phyloP scores from a whole-genome alignment of 371 early-diverging fungal genomes.

The Mortierella sp. region DNA sequence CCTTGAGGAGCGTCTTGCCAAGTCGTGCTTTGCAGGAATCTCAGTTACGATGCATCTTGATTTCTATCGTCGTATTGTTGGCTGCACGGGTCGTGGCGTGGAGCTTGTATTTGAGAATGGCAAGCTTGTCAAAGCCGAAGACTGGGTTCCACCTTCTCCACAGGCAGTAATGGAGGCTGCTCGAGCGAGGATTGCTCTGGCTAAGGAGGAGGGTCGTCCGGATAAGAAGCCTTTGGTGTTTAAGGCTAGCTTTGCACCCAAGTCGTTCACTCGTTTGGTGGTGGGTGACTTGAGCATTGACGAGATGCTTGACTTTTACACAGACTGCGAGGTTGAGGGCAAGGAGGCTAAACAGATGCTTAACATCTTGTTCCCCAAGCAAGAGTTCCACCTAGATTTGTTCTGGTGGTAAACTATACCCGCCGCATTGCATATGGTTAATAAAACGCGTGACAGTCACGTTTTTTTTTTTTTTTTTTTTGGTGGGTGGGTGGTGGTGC shows the following conservation, averaged over 20 bases:
- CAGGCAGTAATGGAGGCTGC: slow-evolving; percentile 10
- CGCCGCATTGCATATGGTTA: too few relatives aligned
- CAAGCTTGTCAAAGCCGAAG: slow-evolving; percentile 11
- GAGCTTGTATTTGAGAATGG: slow-evolving; percentile 27
- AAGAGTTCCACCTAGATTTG: slow-evolving; percentile 22
- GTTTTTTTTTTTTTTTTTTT: too few relatives aligned
- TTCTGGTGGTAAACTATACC: slow-evolving; percentile 36
- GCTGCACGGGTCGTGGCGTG: slow-evolving; percentile 18
- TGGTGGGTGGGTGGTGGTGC: too few relatives aligned
- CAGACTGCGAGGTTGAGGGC: slow-evolving; percentile 8
- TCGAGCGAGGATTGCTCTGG: slow-evolving; percentile 20
- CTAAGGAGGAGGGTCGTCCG: slow-evolving; percentile 12
- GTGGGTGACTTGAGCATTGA: slow-evolving; percentile 31
- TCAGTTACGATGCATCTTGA: slow-evolving; percentile 9
- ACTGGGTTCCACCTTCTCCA: slow-evolving; percentile 14
- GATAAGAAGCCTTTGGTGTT: slow-evolving; percentile 11
- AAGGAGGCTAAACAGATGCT: slow-evolving; percentile 31
- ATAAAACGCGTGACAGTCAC: too few relatives aligned
- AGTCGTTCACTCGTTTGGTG: slow-evolving; percentile 32
- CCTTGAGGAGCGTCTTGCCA: slow-evolving; percentile 21
- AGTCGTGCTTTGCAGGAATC: slow-evolving; percentile 14
- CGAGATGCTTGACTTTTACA: slow-evolving; percentile 20
- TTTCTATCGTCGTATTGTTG: slow-evolving; percentile 25
- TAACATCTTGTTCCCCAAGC: slow-evolving; percentile 36
- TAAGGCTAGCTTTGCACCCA: slow-evolving; percentile 23